Percentiles rank a stretch among this genome's conserved stretches.
Conservation (phyloP, 768 basidiomycete genomes). For the Chalciporus sphaerocephalus region DNA sequence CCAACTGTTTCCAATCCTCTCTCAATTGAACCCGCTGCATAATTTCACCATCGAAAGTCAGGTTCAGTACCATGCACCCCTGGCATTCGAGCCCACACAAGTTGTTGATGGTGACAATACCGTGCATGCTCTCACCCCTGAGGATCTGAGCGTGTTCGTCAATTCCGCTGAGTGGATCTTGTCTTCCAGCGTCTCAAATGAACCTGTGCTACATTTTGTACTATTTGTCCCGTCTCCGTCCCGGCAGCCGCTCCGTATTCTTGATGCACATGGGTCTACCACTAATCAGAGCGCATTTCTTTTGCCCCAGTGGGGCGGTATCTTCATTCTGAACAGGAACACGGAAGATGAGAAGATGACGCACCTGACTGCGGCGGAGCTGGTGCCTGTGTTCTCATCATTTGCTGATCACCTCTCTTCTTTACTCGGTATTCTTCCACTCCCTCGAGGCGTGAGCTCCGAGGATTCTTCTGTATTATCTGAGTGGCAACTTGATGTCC, state of each 20-base stretch:
- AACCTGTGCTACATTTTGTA: conserved; percentile 91
- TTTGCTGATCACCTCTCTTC: conserved; percentile 71
- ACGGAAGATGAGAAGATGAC: conserved; percentile 19
- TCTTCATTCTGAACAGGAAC: conserved; percentile 69
- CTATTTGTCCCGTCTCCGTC: conserved; percentile 74
- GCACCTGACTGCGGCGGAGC: conserved; percentile 35
- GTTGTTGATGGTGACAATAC: conserved; percentile 32
- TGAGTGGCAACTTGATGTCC: conserved; percentile 78
- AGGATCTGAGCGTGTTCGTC: conserved; percentile 87
- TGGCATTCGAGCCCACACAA: conserved; percentile 67
- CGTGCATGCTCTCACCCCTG: conserved; percentile 61
- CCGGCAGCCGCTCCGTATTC: conserved; percentile 68
- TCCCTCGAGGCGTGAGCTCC: conserved; percentile 46
- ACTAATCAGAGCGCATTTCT: conserved; percentile 69
- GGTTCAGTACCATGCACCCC: conserved; percentile 85
- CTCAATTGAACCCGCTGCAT: conserved; percentile 62
- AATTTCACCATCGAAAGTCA: conserved; percentile 95
- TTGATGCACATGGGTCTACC: conserved; percentile 44
- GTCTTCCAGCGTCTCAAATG: conserved; percentile 87
- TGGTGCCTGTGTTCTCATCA: conserved; percentile 52
- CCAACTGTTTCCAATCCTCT: conserved; percentile 63
- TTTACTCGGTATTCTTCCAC: conserved; percentile 74
- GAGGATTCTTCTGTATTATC: conserved; percentile 37
- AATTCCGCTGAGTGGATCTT: conserved; percentile 96
- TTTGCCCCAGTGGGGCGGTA: conserved; percentile 91